phyloP scores from a whole-genome alignment of 257 asterid genomes.

The Cynanchum wilfordii region DNA sequence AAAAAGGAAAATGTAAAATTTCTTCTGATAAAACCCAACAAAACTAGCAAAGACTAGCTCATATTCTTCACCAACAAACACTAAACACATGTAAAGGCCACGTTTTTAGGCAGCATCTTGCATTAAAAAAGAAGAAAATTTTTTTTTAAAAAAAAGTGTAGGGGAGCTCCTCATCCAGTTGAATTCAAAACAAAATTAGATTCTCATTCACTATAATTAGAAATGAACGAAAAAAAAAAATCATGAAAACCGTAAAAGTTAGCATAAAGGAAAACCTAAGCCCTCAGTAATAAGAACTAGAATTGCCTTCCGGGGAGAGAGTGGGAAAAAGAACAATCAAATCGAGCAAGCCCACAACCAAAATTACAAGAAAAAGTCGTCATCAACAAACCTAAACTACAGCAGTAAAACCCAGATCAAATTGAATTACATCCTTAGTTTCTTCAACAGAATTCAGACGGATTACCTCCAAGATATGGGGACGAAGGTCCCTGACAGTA shows the following conservation, averaged over 20 bases:
- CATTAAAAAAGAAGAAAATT: background rate
- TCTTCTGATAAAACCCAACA: background rate
- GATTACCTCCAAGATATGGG: slow-evolving; percentile 68
- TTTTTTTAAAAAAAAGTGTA: background rate
- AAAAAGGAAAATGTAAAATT: background rate
- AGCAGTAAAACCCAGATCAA: background rate
- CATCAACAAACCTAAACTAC: background rate
- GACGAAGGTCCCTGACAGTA: slow-evolving; percentile 64
- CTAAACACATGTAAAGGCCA: background rate
- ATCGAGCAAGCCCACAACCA: background rate
- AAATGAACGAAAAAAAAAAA: background rate
- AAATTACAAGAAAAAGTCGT: background rate
- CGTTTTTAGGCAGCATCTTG: background rate
- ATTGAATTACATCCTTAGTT: background rate
- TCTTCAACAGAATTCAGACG: background rate
- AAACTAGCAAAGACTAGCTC: no score
- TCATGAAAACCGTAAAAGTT: background rate
- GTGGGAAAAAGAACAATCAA: background rate
- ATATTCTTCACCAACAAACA: background rate
- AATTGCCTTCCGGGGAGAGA: background rate
- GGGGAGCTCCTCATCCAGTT: background rate
- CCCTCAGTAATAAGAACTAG: background rate
- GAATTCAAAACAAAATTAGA: background rate
- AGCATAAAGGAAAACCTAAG: background rate
- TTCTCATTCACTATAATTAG: background rate